Evolutionary conservation across 2,329 filamentous ascomycete species (phyloP), one percentile per base, ranked within the genome.

Genomic region (Cercospora nicotianae): DNA sequence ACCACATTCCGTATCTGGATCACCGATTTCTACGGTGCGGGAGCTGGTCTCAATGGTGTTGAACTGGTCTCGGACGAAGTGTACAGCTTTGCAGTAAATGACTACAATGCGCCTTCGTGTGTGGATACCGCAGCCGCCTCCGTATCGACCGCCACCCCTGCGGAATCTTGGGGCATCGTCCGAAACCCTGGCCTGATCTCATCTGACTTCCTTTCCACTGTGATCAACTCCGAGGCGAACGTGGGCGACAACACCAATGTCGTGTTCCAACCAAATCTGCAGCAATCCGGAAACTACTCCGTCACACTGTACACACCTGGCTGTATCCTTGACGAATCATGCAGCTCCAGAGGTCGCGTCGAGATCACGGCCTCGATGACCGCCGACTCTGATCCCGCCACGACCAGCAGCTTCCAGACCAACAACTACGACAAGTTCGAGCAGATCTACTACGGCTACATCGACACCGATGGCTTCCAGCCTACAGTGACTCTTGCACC

Each of bases 351-450:
- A 75, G 95, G 94, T 16, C 87, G 89, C 74, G 90, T 97, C 66
- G 93, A 93, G 72, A 85, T 99, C 63, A 94, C 91, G 1, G 91
- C 89, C 36, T 85, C 84, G 26, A 89, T 95, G 83, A 80, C 72
- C 75, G 84, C 76, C 75, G 80, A 65, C 76, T 79, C 73, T 73
- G 81, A 63, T 36, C 83, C 86, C 5, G 84, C 89, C 66, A 85
- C 87, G 30, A 87, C 84, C 0, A 85, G 87, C 0, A 82, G 97
- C 7, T 96, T 87, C 77, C 95, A 99, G 80, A 97, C 94, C 18
- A 99, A 99, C 81, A 87, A 96, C 77, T 96, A 90, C 78, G 94
- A 98, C 83, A 99, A 99, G 80, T 98, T 96, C 76, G 95, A 99
- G 77, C 89, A 92, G 73, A 89, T 99, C 67, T 97, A 93, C 80